These are phyloP conservation scores for Gloeophyllum trabeum DNA, from an alignment of 768 basidiomycete genomes.

Conservation along the genomic window DNA sequence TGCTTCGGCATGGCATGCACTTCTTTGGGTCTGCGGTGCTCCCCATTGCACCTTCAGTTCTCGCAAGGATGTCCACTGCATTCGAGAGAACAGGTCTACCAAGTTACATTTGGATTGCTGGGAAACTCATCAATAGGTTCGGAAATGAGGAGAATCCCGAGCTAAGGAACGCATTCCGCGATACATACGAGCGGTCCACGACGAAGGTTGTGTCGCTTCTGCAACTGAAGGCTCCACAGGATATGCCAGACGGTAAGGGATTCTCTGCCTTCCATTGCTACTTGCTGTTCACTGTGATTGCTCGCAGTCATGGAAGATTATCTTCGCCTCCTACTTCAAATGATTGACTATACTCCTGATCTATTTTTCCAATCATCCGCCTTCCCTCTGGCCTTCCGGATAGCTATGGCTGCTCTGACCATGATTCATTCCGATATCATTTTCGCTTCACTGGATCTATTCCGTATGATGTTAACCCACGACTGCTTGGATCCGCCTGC, in stretches of 20 bases:
- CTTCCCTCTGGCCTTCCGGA: slow-evolving; percentile 70
- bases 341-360: slow-evolving; percentile 59
- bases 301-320: slow-evolving; percentile 87
- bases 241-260: slow-evolving; percentile 80
- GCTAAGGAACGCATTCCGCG: slow-evolving; percentile 46
- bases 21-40: slow-evolving; percentile 66
- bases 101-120: slow-evolving; percentile 89
- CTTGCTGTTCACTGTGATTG: background rate
- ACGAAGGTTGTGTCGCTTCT: slow-evolving; percentile 57
- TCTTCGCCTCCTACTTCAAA: slow-evolving; percentile 62
- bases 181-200: slow-evolving; percentile 68
- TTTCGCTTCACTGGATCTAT: slow-evolving; percentile 72
- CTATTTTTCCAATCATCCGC: slow-evolving; percentile 69
- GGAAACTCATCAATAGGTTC: slow-evolving; percentile 74
- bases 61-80: slow-evolving; percentile 62
- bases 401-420: slow-evolving; percentile 67
- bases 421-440: slow-evolving; percentile 77
- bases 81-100: slow-evolving; percentile 79
- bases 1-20: slow-evolving; percentile 72
- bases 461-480: slow-evolving; percentile 66
- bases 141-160: slow-evolving; percentile 49
- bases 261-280: background rate
- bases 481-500: slow-evolving; percentile 45
- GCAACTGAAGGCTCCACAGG: slow-evolving; percentile 53
- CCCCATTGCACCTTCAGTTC: slow-evolving; percentile 55